Conservation (phyloP, 768 basidiomycete species). For the Leccinum imitatum region DNA sequence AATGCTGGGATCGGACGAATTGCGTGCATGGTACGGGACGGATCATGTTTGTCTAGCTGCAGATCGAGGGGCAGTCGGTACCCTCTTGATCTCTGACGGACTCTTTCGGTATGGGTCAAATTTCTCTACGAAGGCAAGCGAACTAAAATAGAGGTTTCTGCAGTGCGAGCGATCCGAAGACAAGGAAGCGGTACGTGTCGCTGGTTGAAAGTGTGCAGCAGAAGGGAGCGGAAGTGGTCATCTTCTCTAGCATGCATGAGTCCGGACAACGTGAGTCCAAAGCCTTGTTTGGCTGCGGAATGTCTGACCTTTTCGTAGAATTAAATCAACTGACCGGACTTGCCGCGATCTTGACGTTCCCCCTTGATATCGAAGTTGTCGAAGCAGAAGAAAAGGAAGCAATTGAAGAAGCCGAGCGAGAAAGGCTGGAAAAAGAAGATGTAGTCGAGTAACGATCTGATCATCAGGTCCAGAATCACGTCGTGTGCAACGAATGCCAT, state of each 20-base stretch:
- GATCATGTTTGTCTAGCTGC: constrained; percentile 91
- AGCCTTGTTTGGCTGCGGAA: neutral
- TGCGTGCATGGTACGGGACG: constrained; percentile 98
- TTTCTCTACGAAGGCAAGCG: neutral
- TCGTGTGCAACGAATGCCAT: neutral
- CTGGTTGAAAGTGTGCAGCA: constrained; percentile 87
- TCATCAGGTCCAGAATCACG: neutral
- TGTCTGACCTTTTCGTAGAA: constrained; percentile 48
- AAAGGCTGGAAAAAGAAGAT: constrained; percentile 12
- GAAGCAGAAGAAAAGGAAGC: constrained; percentile 89
- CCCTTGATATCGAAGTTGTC: constrained; percentile 92
- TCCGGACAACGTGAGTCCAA: constrained; percentile 85
- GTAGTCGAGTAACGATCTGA: constrained; percentile 2
- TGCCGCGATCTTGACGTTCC: constrained; percentile 94
- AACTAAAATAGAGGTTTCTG: neutral
- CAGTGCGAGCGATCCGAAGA: constrained; percentile 77
- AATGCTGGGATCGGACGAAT: constrained; percentile 92
- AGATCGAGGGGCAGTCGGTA: constrained; percentile 91
- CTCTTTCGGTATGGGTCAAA: constrained; percentile 70
- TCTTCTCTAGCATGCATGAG: constrained; percentile 99
- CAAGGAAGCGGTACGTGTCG: constrained; percentile 80
- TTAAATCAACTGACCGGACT: constrained; percentile 95
- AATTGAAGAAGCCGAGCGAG: constrained; percentile 40
- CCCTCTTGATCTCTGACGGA: constrained; percentile 91
- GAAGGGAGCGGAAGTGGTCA: constrained; percentile 90